Percentiles rank a stretch among this genome's conserved stretches.
phyloP scores from a whole-genome alignment of 805 yeast species.

The Spencermartinsiella europaea region DNA sequence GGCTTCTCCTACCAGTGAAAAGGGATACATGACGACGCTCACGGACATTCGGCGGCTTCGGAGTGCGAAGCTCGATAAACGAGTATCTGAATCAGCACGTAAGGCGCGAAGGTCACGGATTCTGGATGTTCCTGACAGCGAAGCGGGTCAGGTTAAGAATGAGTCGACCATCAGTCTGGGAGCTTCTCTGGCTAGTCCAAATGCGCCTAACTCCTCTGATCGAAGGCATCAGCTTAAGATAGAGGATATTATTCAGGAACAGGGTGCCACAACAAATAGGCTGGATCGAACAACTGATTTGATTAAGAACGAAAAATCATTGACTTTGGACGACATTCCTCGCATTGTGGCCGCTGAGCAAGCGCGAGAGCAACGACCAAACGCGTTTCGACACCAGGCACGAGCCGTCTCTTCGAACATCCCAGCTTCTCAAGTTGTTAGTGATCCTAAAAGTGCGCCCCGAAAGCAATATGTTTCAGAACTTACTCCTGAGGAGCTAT shows the following conservation, averaged over 20 bases:
- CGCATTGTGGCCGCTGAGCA: conserved; percentile 96
- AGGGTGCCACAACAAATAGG: conserved; percentile 4
- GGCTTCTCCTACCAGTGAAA: conserved; percentile 12
- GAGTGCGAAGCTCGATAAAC: conserved; percentile 64
- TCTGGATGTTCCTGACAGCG: conserved; percentile 50
- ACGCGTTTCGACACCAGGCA: conserved; percentile 81
- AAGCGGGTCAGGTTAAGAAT: conserved; percentile 21
- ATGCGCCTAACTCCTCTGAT: conserved; percentile 10
- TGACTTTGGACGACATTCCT: conserved; percentile 94
- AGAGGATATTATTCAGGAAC: conserved; percentile 11
- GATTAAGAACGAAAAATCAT: conserved; percentile 72
- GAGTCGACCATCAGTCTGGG: conserved; percentile 6
- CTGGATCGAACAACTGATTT: conserved; percentile 64
- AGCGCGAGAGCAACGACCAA: conserved; percentile 88
- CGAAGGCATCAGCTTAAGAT: conserved; percentile 18
- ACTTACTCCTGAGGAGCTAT: conserved; percentile 51
- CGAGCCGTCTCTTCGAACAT: conserved; percentile 17
- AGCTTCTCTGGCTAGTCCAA: conserved; percentile 1
- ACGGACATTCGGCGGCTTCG: conserved; percentile 72
- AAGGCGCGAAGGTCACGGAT: conserved; percentile 62
- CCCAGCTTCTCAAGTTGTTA: conserved; percentile 13
- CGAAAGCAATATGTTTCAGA: conserved; percentile 27
- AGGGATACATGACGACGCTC: conserved; percentile 60
- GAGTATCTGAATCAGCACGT: conserved; percentile 48
- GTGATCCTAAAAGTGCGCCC: background rate